Base-by-base conservation (phyloP, 257 asterid species). In the Cynanchum wilfordii region DNA sequence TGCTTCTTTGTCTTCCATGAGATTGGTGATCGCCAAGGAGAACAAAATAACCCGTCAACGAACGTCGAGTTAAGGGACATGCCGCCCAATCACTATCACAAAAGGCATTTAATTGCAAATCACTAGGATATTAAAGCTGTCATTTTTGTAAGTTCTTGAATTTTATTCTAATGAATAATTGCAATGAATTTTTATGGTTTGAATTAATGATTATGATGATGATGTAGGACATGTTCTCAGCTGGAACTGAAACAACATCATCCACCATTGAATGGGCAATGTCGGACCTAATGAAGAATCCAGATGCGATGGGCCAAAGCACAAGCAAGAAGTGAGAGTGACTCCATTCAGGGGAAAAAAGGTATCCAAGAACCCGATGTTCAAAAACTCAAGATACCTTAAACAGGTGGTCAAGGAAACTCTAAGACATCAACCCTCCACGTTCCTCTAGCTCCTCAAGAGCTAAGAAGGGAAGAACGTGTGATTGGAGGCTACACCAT, bases 51-150 rank as follows among this genome's bases (percentile, higher is more conserved):
- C n/a, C n/a, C n/a, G n/a, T n/a, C n/a, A n/a, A n/a, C n/a, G n/a
- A n/a, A n/a, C n/a, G 44, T 4, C n/a, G n/a, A n/a, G n/a, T n/a
- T n/a, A n/a, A n/a, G n/a, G n/a, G n/a, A n/a, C n/a, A n/a, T n/a
- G n/a, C n/a, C n/a, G n/a, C n/a, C n/a, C n/a, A n/a, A n/a, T n/a
- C n/a, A n/a, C n/a, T n/a, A n/a, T n/a, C n/a, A n/a, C n/a, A n/a
- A n/a, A n/a, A n/a, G n/a, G n/a, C n/a, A n/a, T n/a, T n/a, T n/a
- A n/a, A n/a, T n/a, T n/a, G n/a, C n/a, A n/a, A n/a, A n/a, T n/a
- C n/a, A n/a, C n/a, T n/a, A n/a, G 44, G 44, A 69, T 77, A 77
- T 81, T 76, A 84, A 79, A 75, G 88, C 86, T 0, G 44, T 84
- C 58, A 69, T 84, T 13, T 75, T 74, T 8, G 83, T 84, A 70